Evolutionary conservation across 805 yeast genomes (phyloP), one percentile per base, ranked within the genome.

Genomic region (Cyberlindnera americana): DNA sequence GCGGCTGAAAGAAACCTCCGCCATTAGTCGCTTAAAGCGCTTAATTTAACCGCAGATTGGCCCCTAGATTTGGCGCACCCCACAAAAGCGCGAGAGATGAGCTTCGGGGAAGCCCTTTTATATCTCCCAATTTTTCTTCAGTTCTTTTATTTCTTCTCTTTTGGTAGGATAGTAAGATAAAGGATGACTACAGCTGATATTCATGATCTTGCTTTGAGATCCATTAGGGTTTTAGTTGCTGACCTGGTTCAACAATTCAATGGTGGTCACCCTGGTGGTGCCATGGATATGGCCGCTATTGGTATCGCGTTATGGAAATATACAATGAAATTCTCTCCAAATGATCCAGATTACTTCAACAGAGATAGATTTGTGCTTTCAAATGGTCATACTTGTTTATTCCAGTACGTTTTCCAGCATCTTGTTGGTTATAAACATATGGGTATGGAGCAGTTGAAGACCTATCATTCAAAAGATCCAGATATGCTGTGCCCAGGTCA

Each of bases 201-300:
- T 28, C 60, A 51, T 45, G 54, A 54, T 13, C 46, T 55, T 12
- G 55, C 61, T 11, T 49, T 91, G 65, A 73, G 77, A 72, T 86
- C 97, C 54, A 85, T 91, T 70, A 86, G 96, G 70, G 67, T 82
- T 43, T 75, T 91, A 54, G 78, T 97, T 33, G 83, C 85, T 37
- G 99, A 91, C 64, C 80, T 85, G 48, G 93, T 87, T 47, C 73
- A 81, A 46, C 75, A 78, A 66, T 90, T 96, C 57, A 84, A 91
- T 67, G 83, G 95, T 45, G 99, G 99, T 50, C 99, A 91, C 71
- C 98, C 99, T 39, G 98, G 98, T 71, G 98, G 78, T 97, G 97
- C 52, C 70, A 90, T 69, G 97, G 98, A 22, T 12, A 31, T 31
- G 34, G 26, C 19, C 6, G 34, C 34, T 3, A 31, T 31, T 14